Conservation (phyloP, 257 asterid species). For the Agastache rugosa region DNA sequence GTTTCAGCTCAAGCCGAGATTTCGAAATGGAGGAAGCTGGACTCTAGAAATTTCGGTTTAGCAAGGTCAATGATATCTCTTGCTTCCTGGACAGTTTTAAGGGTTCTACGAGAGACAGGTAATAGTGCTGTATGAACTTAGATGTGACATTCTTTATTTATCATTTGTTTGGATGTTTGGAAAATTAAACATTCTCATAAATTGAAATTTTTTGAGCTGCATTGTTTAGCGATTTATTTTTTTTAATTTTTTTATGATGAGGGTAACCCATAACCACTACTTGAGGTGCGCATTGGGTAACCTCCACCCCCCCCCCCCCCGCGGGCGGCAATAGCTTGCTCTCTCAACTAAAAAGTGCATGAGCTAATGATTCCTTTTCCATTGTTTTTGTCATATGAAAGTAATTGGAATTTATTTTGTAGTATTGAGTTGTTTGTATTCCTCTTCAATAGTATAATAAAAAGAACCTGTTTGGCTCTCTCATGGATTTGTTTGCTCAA, state of each 20-base stretch:
- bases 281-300: too few species aligned
- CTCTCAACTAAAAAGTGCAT: slow-evolving; percentile 19
- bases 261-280: too few species aligned
- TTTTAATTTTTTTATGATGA: too few species aligned
- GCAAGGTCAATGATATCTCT: slow-evolving; percentile 56
- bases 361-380: slow-evolving; percentile 14
- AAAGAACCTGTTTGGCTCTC: neutral
- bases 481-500: neutral
- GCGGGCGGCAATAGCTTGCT: slow-evolving; percentile 4
- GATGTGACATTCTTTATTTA: slow-evolving; percentile 10
- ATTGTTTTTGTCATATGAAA: slow-evolving; percentile 18
- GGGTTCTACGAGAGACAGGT: slow-evolving; percentile 66
- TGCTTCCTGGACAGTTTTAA: slow-evolving; percentile 62
- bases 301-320: too few species aligned
- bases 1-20: slow-evolving; percentile 51
- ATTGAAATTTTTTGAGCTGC: slow-evolving; percentile 7
- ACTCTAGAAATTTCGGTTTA: slow-evolving; percentile 68
- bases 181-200: neutral
- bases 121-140: slow-evolving; percentile 29
- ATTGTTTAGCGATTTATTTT: neutral
- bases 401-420: slow-evolving; percentile 5
- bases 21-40: slow-evolving; percentile 71
- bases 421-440: slow-evolving; percentile 3
- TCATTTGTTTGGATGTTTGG: slow-evolving; percentile 13
- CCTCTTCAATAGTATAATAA: neutral